Percentiles rank a stretch among this genome's conserved stretches.
These are phyloP conservation scores for Euphorbia celastroides DNA, from an alignment of 441 rosid species.

Conservation along the genomic window DNA sequence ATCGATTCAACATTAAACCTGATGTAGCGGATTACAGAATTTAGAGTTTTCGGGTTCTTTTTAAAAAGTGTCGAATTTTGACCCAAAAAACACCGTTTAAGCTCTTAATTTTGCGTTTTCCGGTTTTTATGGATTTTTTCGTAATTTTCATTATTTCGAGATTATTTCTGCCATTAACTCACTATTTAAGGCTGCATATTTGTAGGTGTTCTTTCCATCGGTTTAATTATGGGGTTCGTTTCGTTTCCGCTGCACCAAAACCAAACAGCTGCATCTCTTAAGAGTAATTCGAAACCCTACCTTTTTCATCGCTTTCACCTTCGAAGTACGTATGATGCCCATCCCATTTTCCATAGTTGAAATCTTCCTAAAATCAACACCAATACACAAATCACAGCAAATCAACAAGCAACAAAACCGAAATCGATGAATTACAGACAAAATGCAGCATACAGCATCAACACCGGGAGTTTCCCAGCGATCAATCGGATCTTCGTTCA, in stretches of 20 bases:
- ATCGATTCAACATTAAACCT: background rate
- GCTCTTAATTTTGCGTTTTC: too few relatives aligned
- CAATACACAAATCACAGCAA: background rate
- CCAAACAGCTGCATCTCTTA: background rate
- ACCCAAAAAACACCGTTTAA: too few relatives aligned
- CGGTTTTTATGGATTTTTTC: too few relatives aligned
- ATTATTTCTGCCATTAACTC: too few relatives aligned
- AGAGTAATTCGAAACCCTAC: constrained; percentile 19
- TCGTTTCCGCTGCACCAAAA: too few relatives aligned
- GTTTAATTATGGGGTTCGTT: too few relatives aligned
- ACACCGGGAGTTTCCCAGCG: constrained; percentile 59
- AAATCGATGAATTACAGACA: background rate
- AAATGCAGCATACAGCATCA: constrained; percentile 35
- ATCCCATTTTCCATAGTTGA: constrained; percentile 65
- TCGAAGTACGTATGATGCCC: constrained; percentile 78
- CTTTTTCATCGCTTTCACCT: constrained; percentile 43
- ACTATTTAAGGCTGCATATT: too few relatives aligned
- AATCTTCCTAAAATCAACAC: constrained; percentile 56
- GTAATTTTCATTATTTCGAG: too few relatives aligned
- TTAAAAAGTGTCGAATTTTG: too few relatives aligned
- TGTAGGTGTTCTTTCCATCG: too few relatives aligned
- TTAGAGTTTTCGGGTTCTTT: too few relatives aligned
- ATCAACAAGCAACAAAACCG: background rate
- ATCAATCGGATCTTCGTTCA: constrained; percentile 74
- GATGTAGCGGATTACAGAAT: too few relatives aligned